Conservation (phyloP, 495 filamentous ascomycete species). For the Lasiosphaeria hispida region DNA sequence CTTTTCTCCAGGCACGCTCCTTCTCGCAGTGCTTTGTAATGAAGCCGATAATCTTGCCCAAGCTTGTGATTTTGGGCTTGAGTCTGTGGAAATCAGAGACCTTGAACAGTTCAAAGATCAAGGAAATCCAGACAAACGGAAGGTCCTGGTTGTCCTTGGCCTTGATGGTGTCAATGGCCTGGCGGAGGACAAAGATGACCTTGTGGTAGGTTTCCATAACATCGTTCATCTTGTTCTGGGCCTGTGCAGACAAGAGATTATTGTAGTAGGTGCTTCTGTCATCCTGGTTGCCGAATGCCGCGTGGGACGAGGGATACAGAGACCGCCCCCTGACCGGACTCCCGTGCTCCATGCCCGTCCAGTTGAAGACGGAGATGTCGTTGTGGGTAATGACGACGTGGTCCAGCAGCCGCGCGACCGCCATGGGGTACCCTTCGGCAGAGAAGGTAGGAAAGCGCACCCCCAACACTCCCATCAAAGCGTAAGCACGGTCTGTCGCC, state of each 20-base stretch:
- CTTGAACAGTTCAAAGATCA: constrained; percentile 29
- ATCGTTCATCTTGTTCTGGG: constrained; percentile 27
- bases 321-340: constrained; percentile 37
- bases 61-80: constrained; percentile 24
- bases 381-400: constrained; percentile 39
- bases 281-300: constrained; percentile 25
- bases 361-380: constrained; percentile 43
- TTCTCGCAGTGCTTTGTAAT: constrained; percentile 22
- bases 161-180: constrained; percentile 32
- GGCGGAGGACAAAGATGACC: constrained; percentile 27
- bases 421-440: constrained; percentile 38
- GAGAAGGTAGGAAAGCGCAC: constrained; percentile 38
- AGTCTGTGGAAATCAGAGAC: constrained; percentile 24
- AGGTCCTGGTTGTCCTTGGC: constrained; percentile 28
- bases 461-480: constrained; percentile 40
- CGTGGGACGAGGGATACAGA: constrained; percentile 35
- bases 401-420: constrained; percentile 37
- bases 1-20: constrained; percentile 2
- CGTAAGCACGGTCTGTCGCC: constrained; percentile 34
- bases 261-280: constrained; percentile 30
- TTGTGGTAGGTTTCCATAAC: constrained; percentile 27
- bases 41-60: constrained; percentile 35
- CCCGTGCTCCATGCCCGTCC: constrained; percentile 37
- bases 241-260: constrained; percentile 20
- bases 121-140: constrained; percentile 30